Evolutionary conservation across 2,329 filamentous ascomycete genomes (phyloP), one percentile per base, ranked within the genome.

Genomic region (Paramyrothecium sp.): DNA sequence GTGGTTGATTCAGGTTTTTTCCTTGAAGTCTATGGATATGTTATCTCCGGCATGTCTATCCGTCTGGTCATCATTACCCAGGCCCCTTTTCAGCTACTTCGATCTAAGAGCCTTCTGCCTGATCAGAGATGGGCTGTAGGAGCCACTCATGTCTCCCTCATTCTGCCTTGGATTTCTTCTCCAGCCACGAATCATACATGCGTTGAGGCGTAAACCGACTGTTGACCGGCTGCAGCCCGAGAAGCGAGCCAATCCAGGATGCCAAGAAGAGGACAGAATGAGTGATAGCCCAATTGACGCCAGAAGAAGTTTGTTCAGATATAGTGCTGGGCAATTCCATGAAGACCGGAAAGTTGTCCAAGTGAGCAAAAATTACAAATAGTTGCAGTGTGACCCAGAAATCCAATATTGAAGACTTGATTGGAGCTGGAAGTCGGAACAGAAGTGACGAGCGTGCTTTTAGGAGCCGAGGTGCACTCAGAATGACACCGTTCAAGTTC

Each of bases 401-500:
- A 11, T 68, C 62, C 3, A 69, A 34, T 4, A 69, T 21, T 2
- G 63, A 3, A 0, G 56, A 60, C 7, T 63, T 61, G 3, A 67
- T 12, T 17, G 53, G 26, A 1, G 51, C 23, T 0, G 65, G 65
- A 2, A 60, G 49, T 1, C 53, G 54, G 0, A 58, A 59, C 2
- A 63, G 16, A 0, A 61, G 0, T 1, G 51, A 52, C 1, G 54
- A 33, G 1, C 49, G 0, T n/a, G 54, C 55, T 3, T 3, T 38
- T 2, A 65, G 3, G 2, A 63, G 17, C 17, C 49, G 57, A 1
- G 62, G 60, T 1, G 65, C 60, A 11, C 66, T 50, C 20, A 79
- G 61, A 16, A 77, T 67, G 3, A 77, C 65, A 0, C 74, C 74
- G 47, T 81, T 81, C 23, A 82, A 56, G 53, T 81, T 81, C 69